Conservation (phyloP, 2,329 filamentous ascomycete species). For the Diplodia intermedia region DNA sequence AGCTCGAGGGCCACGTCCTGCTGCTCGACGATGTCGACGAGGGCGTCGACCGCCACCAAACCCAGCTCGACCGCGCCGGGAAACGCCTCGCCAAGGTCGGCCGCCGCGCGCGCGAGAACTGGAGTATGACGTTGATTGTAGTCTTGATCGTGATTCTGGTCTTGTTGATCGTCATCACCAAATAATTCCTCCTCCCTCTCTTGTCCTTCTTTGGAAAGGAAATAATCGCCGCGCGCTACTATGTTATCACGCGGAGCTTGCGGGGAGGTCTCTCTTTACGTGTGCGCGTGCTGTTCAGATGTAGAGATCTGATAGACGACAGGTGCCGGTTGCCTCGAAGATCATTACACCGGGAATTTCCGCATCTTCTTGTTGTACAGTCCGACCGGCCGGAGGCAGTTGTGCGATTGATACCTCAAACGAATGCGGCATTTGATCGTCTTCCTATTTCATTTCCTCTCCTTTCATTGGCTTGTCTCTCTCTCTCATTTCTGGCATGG, state of each 20-base stretch:
- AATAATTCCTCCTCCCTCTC: slow-evolving; percentile 55
- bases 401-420: slow-evolving; percentile 10
- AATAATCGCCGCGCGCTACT: not conserved
- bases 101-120: slow-evolving; percentile 79
- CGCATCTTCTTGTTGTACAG: slow-evolving; percentile 1
- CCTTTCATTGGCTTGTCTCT: not conserved
- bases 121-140: slow-evolving; percentile 84
- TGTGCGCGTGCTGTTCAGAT: not conserved
- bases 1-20: slow-evolving; percentile 87
- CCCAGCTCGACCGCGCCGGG: slow-evolving; percentile 76
- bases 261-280: not conserved
- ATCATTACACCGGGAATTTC: not conserved
- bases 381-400: not conserved
- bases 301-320: slow-evolving; percentile 2
- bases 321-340: not conserved
- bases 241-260: not conserved
- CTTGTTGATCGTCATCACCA: slow-evolving; percentile 80
- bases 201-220: not conserved
- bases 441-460: not conserved
- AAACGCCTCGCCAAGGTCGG: slow-evolving; percentile 75
- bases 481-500: slow-evolving; percentile 5
- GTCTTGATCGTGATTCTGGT: slow-evolving; percentile 81
- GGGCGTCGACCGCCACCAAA: slow-evolving; percentile 80
- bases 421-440: not conserved
- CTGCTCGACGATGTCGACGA: slow-evolving; percentile 89